phyloP scores from a whole-genome alignment of 441 rosid species.

The Gossypium aridum region DNA sequence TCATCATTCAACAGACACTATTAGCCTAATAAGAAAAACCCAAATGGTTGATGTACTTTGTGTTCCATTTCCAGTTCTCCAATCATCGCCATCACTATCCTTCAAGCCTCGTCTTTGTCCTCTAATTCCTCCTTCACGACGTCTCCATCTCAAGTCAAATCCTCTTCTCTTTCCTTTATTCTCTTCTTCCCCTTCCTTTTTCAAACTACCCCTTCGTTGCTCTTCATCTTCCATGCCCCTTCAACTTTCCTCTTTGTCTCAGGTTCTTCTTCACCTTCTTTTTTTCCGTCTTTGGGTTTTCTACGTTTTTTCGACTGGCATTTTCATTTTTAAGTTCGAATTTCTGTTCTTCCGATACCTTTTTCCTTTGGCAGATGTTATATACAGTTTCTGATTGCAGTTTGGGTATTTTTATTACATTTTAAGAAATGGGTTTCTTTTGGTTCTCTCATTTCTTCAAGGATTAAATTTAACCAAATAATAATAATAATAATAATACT shows the following conservation, averaged over 20 bases:
- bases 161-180: conserved; percentile 7
- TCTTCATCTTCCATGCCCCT: conserved; percentile 43
- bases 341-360: not conserved
- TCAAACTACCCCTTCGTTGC: conserved; percentile 22
- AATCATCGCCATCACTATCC: conserved; percentile 10
- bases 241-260: conserved; percentile 32
- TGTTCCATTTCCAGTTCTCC: conserved; percentile 1
- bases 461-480: not conserved
- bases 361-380: not conserved
- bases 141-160: conserved; percentile 4
- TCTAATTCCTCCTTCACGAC: conserved; percentile 12
- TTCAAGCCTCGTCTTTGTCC: not conserved
- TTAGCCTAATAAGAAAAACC: not conserved
- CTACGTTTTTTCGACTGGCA: not conserved
- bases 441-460: not conserved
- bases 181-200: conserved; percentile 7
- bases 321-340: not conserved
- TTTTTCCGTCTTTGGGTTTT: not conserved
- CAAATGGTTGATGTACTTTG: not conserved
- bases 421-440: not conserved
- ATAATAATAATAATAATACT: not conserved
- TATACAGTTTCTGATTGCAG: not conserved
- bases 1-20: not conserved
- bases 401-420: not conserved
- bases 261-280: conserved; percentile 26